These are phyloP conservation scores for Pseudophaeomoniella oleicola DNA, from an alignment of 2,329 filamentous ascomycete species.

Conservation along the genomic window DNA sequence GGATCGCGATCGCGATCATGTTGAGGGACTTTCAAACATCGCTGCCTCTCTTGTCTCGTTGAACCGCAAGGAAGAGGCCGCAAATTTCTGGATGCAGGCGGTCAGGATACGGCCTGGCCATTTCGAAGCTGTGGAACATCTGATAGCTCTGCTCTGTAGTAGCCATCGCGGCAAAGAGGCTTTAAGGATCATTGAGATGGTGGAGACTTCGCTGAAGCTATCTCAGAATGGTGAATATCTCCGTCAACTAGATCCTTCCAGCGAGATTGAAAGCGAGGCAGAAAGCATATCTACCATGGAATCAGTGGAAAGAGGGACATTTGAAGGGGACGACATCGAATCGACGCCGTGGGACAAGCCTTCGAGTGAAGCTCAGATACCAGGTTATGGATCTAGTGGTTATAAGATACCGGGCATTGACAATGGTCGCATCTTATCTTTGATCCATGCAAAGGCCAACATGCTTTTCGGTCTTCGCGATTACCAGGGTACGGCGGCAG, in stretches of 20 bases:
- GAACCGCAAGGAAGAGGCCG: conserved; percentile 67
- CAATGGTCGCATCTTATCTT: conserved; percentile 82
- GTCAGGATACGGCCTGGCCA: conserved; percentile 72
- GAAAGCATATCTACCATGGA: conserved; percentile 36
- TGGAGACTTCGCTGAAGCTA: conserved; percentile 59
- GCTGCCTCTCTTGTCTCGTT: conserved; percentile 80
- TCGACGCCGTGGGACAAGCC: conserved; percentile 13
- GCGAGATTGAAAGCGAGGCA: conserved; percentile 45
- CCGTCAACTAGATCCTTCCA: conserved; percentile 37
- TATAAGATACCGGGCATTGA: conserved; percentile 75
- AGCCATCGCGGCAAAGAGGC: conserved; percentile 72
- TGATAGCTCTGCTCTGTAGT: conserved; percentile 73
- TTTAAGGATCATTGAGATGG: conserved; percentile 69
- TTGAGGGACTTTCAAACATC: conserved; percentile 87
- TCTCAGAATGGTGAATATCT: conserved; percentile 31
- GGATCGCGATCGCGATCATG: conserved; percentile 48
- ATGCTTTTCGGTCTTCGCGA: conserved; percentile 88
- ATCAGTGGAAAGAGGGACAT: conserved; percentile 39
- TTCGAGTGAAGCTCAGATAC: conserved; percentile 17
- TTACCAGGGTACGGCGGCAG: conserved; percentile 62
- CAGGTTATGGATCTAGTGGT: conserved; percentile 61
- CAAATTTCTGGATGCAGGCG: conserved; percentile 73
- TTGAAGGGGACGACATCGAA: conserved; percentile 37
- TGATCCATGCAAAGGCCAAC: conserved; percentile 96
- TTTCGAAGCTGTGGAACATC: conserved; percentile 88